phyloP scores from a whole-genome alignment of 495 filamentous ascomycete species.

The Pseudoneurospora amorphoporcata region DNA sequence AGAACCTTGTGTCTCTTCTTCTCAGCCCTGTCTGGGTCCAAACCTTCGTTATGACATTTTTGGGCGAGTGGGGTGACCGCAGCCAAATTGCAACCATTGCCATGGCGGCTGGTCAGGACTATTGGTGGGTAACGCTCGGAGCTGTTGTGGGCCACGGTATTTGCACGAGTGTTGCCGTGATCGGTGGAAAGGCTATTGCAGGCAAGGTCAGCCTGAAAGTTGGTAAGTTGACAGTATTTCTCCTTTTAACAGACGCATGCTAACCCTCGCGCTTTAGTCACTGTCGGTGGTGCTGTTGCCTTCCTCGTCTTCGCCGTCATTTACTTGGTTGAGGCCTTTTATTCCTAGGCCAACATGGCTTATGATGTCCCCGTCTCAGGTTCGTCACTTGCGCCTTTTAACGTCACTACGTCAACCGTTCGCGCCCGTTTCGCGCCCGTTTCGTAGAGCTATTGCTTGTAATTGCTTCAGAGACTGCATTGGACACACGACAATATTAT shows the following conservation, averaged over 20 bases:
- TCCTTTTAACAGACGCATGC: neutral
- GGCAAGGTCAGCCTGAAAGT: slow-evolving; percentile 91
- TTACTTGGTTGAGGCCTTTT: slow-evolving; percentile 76
- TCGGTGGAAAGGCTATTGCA: slow-evolving; percentile 86
- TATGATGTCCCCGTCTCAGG: neutral
- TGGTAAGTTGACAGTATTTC: slow-evolving; percentile 53
- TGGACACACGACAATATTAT: neutral
- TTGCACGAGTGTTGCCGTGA: slow-evolving; percentile 87
- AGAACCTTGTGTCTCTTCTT: slow-evolving; percentile 78
- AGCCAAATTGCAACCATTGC: slow-evolving; percentile 98
- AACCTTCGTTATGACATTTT: slow-evolving; percentile 97
- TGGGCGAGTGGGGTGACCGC: slow-evolving; percentile 96
- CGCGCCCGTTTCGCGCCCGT: neutral
- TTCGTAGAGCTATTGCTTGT: slow-evolving; percentile 9
- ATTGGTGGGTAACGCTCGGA: slow-evolving; percentile 96
- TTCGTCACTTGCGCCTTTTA: neutral
- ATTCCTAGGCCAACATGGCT: slow-evolving; percentile 24
- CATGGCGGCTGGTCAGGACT: slow-evolving; percentile 97
- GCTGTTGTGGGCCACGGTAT: slow-evolving; percentile 78
- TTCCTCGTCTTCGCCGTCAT: slow-evolving; percentile 88
- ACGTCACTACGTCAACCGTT: neutral
- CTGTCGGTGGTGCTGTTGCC: slow-evolving; percentile 82
- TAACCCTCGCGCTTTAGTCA: slow-evolving; percentile 51
- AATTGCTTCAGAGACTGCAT: slow-evolving; percentile 2
- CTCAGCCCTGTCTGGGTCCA: slow-evolving; percentile 97